A percentile compares a stretch with the other conserved stretches of the same genome.
phyloP scores from a whole-genome alignment of 2,329 filamentous ascomycete species.

The Sporothrix globosa region DNA sequence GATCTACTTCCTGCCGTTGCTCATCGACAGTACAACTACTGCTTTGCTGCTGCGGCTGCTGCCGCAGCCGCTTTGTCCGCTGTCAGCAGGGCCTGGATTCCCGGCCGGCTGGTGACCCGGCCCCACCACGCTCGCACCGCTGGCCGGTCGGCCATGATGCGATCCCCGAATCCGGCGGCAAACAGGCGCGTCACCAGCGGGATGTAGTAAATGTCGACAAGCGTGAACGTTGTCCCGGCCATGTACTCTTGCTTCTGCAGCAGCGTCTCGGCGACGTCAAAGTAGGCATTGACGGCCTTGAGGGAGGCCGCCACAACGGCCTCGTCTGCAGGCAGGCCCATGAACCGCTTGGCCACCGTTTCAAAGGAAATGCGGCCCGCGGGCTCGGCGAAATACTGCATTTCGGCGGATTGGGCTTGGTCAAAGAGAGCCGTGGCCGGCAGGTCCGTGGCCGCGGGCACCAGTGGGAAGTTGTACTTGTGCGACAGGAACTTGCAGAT shows the following conservation, averaged over 20 bases:
- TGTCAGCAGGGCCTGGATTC: constrained; percentile 45
- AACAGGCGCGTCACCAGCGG: constrained; percentile 50
- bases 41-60: constrained; percentile 38
- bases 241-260: constrained; percentile 49
- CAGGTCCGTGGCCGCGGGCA: constrained; percentile 46
- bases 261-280: constrained; percentile 49
- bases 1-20: too few relatives aligned
- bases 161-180: constrained; percentile 46
- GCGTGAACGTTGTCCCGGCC: constrained; percentile 50
- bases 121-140: constrained; percentile 49
- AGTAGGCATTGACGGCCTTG: constrained; percentile 47
- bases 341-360: constrained; percentile 51
- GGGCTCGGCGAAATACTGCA: constrained; percentile 50
- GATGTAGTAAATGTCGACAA: constrained; percentile 54
- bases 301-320: constrained; percentile 46
- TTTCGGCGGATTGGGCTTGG: constrained; percentile 49
- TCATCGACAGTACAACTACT: constrained; percentile 29
- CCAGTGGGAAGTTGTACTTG: constrained; percentile 52
- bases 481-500: constrained; percentile 53
- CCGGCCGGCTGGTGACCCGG: constrained; percentile 45
- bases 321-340: constrained; percentile 49
- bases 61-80: constrained; percentile 44
- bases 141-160: constrained; percentile 43
- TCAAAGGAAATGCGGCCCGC: constrained; percentile 51
- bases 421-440: constrained; percentile 50